phyloP scores from a whole-genome alignment of 1,284 basidiomycete genomes.

The Schizophyllum commune region DNA sequence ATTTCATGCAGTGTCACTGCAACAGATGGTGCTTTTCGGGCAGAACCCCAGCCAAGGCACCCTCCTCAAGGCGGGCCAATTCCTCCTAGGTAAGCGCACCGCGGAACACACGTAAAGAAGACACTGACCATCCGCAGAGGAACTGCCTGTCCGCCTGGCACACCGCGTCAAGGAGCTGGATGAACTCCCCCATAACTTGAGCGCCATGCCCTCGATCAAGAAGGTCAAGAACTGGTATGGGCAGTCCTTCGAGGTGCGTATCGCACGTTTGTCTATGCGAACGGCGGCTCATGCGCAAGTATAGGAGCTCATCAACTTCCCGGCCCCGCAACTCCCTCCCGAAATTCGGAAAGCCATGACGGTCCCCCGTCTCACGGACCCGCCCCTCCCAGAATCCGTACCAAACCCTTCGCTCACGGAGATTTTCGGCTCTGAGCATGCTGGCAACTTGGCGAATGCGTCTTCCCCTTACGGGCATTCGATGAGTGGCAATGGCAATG shows the following conservation, averaged over 20 bases:
- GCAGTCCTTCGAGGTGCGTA: constrained; percentile 88
- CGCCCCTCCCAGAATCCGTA: constrained; percentile 53
- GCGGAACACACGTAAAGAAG: not conserved
- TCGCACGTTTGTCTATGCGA: not conserved
- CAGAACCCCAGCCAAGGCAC: constrained; percentile 86
- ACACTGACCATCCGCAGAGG: constrained; percentile 43
- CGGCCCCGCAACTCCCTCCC: constrained; percentile 61
- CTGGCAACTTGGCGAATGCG: constrained; percentile 25
- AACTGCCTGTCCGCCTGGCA: constrained; percentile 89
- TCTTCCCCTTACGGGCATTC: constrained; percentile 5
- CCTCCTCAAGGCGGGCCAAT: constrained; percentile 79
- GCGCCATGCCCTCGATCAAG: constrained; percentile 88
- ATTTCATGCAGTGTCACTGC: constrained; percentile 63
- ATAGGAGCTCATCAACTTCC: constrained; percentile 85
- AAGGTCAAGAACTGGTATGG: constrained; percentile 99
- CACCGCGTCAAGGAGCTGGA: constrained; percentile 97
- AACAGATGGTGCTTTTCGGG: constrained; percentile 88
- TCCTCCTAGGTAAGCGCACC: constrained; percentile 55
- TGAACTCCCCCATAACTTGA: constrained; percentile 87
- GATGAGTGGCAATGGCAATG: constrained; percentile 18
- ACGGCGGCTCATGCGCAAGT: not conserved
- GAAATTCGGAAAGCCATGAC: constrained; percentile 66
- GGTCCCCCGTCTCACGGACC: constrained; percentile 33
- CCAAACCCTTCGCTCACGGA: constrained; percentile 59
- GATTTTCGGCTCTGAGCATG: not conserved